These are phyloP conservation scores for Paramecium tetraurelia DNA, from an alignment of 73 alveolate species.

Conservation along the genomic window DNA sequence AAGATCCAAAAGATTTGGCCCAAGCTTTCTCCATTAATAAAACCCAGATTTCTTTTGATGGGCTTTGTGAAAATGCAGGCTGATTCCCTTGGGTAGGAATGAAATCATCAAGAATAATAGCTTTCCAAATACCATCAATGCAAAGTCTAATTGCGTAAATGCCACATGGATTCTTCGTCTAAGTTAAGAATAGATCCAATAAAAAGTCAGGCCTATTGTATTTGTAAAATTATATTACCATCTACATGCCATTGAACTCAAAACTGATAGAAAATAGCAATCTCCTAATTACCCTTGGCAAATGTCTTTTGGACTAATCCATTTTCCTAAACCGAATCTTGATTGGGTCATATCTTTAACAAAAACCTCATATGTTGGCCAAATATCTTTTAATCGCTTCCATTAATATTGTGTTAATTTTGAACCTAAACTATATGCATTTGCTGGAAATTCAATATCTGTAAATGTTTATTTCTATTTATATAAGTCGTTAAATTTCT, in stretches of 20 bases:
- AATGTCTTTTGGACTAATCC: constrained; percentile 81
- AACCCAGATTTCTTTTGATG: constrained; percentile 84
- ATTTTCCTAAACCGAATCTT: constrained; percentile 48
- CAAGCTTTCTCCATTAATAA: constrained; percentile 83
- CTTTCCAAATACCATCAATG: constrained; percentile 82
- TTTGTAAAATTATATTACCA: constrained; percentile 68
- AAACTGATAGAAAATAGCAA: constrained; percentile 92
- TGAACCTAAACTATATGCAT: not conserved
- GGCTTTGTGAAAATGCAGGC: constrained; percentile 75
- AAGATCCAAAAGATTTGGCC: constrained; percentile 84
- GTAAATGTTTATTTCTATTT: not conserved
- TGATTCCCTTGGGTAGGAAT: constrained; percentile 84
- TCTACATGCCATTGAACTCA: constrained; percentile 81
- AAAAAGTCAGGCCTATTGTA: constrained; percentile 72
- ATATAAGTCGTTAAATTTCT: not conserved
- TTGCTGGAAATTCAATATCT: not conserved
- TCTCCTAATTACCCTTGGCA: constrained; percentile 92
- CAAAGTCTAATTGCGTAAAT: constrained; percentile 85
- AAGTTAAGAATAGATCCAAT: constrained; percentile 74
- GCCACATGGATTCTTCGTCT: constrained; percentile 76
- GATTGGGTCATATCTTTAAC: constrained; percentile 18
- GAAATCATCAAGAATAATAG: constrained; percentile 89
- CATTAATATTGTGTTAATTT: not conserved
- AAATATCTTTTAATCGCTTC: not conserved
- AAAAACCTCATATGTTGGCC: not conserved